A percentile compares a stretch with the other conserved stretches of the same genome.
Evolutionary conservation across 176 grass and related monocot genomes (phyloP).

Genomic region (Raddia distichophylla): DNA sequence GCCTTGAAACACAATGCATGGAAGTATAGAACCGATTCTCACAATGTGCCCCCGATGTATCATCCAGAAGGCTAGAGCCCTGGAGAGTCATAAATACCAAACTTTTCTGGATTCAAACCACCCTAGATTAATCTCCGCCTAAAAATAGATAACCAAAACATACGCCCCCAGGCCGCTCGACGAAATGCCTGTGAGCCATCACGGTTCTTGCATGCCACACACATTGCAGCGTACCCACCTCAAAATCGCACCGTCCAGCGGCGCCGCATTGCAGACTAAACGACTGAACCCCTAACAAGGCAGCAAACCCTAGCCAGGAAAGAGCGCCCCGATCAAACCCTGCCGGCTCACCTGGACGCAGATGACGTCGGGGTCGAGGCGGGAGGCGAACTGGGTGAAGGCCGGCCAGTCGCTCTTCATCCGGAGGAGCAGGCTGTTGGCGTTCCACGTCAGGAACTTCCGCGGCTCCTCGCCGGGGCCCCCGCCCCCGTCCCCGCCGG

Average conservation of each 20-base stretch:
- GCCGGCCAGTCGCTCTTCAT: conserved; percentile 88
- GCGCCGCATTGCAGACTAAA: conserved; percentile 8
- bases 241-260: background rate
- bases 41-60: background rate
- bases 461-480: conserved; percentile 51
- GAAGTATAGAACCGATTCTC: background rate
- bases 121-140: background rate
- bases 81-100: background rate
- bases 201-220: background rate
- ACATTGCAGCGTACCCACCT: conserved; percentile 27
- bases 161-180: conserved; percentile 6
- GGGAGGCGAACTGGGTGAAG: conserved; percentile 69
- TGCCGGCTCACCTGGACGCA: conserved; percentile 70
- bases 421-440: conserved; percentile 91
- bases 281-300: background rate
- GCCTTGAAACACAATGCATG: background rate
- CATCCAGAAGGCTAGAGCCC: conserved; percentile 15
- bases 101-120: background rate
- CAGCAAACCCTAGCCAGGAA: background rate
- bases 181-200: conserved; percentile 11
- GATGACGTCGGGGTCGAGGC: conserved; percentile 79
- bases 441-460: conserved; percentile 89
- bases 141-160: background rate
- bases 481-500: conserved; percentile 26
- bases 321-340: background rate